phyloP scores from a whole-genome alignment of 2,329 filamentous ascomycete genomes.

The Aspergillus jensenii region DNA sequence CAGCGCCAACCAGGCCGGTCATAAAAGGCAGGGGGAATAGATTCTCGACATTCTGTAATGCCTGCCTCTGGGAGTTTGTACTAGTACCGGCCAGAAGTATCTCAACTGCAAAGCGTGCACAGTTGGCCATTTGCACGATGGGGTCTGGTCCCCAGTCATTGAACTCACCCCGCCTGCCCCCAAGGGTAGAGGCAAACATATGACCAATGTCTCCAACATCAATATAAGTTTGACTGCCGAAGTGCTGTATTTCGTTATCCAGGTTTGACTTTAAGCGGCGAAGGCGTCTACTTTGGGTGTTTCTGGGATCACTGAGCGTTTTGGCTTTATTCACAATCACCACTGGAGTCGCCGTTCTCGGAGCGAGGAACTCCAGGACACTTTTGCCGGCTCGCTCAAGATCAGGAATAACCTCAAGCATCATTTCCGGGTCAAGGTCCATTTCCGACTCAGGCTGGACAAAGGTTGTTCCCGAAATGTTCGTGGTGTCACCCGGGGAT shows the following conservation, averaged over 20 bases:
- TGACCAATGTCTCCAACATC: constrained; percentile 29
- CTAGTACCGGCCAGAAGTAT: constrained; percentile 34
- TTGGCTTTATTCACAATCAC: constrained; percentile 30
- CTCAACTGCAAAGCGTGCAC: constrained; percentile 40
- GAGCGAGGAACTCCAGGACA: constrained; percentile 40
- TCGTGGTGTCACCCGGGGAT: constrained; percentile 29
- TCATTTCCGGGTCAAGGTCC: constrained; percentile 34
- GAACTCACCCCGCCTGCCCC: constrained; percentile 15
- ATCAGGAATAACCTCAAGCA: constrained; percentile 41
- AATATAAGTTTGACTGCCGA: constrained; percentile 37
- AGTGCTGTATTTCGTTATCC: constrained; percentile 24
- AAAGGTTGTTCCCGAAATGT: constrained; percentile 38
- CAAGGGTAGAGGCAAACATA: constrained; percentile 28
- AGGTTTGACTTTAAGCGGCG: constrained; percentile 25
- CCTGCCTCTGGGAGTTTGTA: constrained; percentile 17
- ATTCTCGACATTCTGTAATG: constrained; percentile 33
- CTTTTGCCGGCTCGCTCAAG: constrained; percentile 33
- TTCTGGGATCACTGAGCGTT: constrained; percentile 28
- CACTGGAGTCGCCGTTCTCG: constrained; percentile 24
- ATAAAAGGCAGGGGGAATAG: constrained; percentile 38
- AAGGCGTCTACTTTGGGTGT: constrained; percentile 30
- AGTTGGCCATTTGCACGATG: constrained; percentile 47
- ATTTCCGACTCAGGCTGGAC: constrained; percentile 28
- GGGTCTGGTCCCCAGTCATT: constrained; percentile 35
- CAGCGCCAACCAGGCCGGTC: constrained; percentile 22